Evolutionary conservation across 2,329 filamentous ascomycete species (phyloP).

Genomic region (Fusarium continuum): DNA sequence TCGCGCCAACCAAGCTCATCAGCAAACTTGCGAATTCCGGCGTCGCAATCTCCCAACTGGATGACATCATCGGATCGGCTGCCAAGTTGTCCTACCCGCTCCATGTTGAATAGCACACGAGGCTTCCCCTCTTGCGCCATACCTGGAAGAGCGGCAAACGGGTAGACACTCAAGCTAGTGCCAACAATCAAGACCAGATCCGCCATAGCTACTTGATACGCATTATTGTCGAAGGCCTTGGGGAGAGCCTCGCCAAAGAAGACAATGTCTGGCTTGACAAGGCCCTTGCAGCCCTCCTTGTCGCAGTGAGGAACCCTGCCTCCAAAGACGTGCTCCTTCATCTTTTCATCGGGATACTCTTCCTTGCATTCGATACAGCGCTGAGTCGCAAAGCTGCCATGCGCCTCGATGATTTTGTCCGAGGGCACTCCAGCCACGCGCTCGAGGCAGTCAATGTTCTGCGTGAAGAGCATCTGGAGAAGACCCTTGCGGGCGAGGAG

Average conservation of each 20-base stretch:
- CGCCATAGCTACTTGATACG: constrained; percentile 64
- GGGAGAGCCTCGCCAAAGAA: constrained; percentile 84
- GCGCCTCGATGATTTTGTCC: constrained; percentile 88
- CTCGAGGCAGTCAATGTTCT: constrained; percentile 98
- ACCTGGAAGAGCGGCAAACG: constrained; percentile 83
- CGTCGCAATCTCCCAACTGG: constrained; percentile 83
- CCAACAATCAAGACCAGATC: constrained; percentile 88
- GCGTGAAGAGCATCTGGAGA: constrained; percentile 88
- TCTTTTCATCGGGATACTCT: constrained; percentile 75
- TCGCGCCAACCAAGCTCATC: constrained; percentile 84
- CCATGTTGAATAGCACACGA: constrained; percentile 86
- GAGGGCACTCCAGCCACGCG: constrained; percentile 83
- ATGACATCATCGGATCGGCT: constrained; percentile 84
- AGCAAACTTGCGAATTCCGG: constrained; percentile 80
- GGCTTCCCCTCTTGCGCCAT: constrained; percentile 71
- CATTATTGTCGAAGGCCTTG: constrained; percentile 48
- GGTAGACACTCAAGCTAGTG: constrained; percentile 86
- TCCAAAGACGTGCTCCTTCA: constrained; percentile 73
- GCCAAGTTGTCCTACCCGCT: constrained; percentile 82
- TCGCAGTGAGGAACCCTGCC: constrained; percentile 77
- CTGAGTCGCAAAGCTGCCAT: constrained; percentile 93
- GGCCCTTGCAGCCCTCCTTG: constrained; percentile 70
- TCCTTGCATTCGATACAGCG: constrained; percentile 88
- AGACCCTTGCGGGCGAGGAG: constrained; percentile 82
- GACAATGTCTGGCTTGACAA: constrained; percentile 94